Conservation (phyloP, 441 rosid species). For the Kokia cookei region DNA sequence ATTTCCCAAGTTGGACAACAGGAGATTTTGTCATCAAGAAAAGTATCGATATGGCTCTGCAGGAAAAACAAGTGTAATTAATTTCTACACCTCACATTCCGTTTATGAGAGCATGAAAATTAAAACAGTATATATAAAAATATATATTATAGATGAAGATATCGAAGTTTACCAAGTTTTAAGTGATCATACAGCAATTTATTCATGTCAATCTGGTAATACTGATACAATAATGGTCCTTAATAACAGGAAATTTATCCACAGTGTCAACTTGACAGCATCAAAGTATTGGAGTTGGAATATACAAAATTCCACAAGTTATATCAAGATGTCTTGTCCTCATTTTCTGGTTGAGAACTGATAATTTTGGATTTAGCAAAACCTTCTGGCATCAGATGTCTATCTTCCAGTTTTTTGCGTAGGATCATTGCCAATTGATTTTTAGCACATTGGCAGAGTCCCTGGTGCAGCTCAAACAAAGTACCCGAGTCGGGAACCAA, state of each 20-base stretch:
- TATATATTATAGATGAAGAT: too few relatives aligned
- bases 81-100: neutral
- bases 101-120: neutral
- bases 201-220: too few relatives aligned
- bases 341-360: slow-evolving; percentile 5
- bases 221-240: too few relatives aligned
- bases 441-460: slow-evolving; percentile 42
- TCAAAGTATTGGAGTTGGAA: neutral
- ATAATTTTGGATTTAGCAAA: slow-evolving; percentile 10
- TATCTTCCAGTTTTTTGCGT: slow-evolving; percentile 32
- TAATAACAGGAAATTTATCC: neutral
- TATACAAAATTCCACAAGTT: neutral
- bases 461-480: slow-evolving; percentile 35
- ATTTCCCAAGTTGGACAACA: too few relatives aligned
- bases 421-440: slow-evolving; percentile 37
- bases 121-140: neutral
- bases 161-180: too few relatives aligned
- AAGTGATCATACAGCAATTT: too few relatives aligned
- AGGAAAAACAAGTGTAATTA: neutral
- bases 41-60: neutral
- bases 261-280: neutral
- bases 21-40: neutral
- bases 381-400: slow-evolving; percentile 23
- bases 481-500: slow-evolving; percentile 33
- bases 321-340: neutral